Evolutionary conservation across 352 stramenopile species (phyloP), one percentile per base, ranked within the genome.

Genomic region (Globisporangium echinulatum): DNA sequence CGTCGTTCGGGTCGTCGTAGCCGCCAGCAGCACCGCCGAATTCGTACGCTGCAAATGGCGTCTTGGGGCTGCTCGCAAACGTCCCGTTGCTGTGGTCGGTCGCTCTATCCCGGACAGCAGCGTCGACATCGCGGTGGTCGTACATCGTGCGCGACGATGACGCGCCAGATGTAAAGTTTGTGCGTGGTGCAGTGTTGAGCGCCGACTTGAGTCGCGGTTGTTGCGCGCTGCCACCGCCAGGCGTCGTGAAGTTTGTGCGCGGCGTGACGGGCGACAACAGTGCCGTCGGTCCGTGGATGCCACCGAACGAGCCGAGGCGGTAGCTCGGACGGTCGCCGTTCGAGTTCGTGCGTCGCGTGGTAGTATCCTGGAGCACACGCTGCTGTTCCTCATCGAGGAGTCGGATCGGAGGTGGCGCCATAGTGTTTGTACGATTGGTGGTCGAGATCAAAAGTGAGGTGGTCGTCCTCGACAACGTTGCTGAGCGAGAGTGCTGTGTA

Each of bases 351-450:
- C 59, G 62, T 1, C 55, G 60, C 1, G 17, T 48, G 7, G 58
- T 54, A 17, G 58, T 54, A 17, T 19, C 19, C 7, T 59, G 70
- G 19, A 88, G 61, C 58, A 60, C 56, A 19, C 67, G 75, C 68
- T 84, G 72, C 69, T 85, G 72, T 33, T 88, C 69, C n/a, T 87
- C 75, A 37, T 88, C 75, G 19, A 87, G 67, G 9, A 87, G 55
- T 25, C 85, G 49, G 59, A 88, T 56, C 17, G 60, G 60, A 40
- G 19, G 38, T 17, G 51, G 46, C 46, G 46, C 5, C 46, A 25
- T 49, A 8, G 11, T 44, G 7, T 1, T 44, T 44, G 40, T 14
- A 44, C 40, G 40, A 44, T 8, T 8, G 2, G 7, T 44, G 7
- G 40, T 13, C 11, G 40, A 44, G 7, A 13, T 44, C 40, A 4